These are phyloP conservation scores for Venturia carpophila DNA, from an alignment of 2,329 filamentous ascomycete species.

Conservation along the genomic window DNA sequence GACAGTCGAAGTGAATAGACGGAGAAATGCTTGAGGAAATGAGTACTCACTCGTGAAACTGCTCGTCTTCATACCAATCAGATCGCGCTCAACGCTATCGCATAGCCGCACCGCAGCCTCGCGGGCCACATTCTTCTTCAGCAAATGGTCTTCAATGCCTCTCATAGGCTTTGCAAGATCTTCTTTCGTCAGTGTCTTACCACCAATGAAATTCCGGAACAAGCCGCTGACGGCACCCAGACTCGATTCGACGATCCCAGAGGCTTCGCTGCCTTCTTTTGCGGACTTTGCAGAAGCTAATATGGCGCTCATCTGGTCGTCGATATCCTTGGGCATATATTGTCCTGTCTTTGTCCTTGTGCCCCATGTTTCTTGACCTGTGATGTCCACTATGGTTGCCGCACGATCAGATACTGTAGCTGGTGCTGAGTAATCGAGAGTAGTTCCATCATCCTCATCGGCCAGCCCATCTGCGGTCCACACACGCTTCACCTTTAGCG, in stretches of 20 bases:
- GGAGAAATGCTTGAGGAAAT: background rate
- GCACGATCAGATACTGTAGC: conserved; percentile 43
- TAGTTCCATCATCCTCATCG: conserved; percentile 68
- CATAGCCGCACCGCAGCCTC: conserved; percentile 89
- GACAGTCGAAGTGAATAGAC: background rate
- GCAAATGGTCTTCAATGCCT: conserved; percentile 88
- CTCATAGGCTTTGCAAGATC: conserved; percentile 90
- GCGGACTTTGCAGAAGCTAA: conserved; percentile 62
- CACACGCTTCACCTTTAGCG: conserved; percentile 80
- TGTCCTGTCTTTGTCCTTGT: conserved; percentile 78
- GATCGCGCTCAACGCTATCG: conserved; percentile 81
- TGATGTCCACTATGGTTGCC: conserved; percentile 46
- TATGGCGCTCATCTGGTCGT: conserved; percentile 87
- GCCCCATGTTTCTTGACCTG: conserved; percentile 77
- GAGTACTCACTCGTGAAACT: conserved; percentile 64
- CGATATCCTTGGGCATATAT: conserved; percentile 87
- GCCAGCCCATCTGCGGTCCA: conserved; percentile 88
- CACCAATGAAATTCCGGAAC: conserved; percentile 90
- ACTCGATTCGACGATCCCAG: conserved; percentile 68
- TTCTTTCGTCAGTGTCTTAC: conserved; percentile 80
- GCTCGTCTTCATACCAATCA: conserved; percentile 83
- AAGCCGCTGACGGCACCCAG: conserved; percentile 78
- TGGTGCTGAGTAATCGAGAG: conserved; percentile 75
- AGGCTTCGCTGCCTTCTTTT: conserved; percentile 33
- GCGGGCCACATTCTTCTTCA: conserved; percentile 92